Conservation (phyloP, 192 early-diverging fungal genomes). For the Dissophora ornata region DNA sequence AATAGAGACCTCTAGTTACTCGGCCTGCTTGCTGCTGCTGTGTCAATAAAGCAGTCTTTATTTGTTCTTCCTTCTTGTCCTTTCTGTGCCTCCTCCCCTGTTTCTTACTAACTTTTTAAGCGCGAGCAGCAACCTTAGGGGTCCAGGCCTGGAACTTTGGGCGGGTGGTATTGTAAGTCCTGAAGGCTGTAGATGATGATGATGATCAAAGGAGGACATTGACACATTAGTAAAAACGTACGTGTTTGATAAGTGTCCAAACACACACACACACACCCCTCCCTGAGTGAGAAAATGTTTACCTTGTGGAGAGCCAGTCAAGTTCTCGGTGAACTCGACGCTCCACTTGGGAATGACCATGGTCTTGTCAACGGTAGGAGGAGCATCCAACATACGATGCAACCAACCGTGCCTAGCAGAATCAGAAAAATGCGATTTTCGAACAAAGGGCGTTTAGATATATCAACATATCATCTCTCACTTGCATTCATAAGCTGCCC, state of each 20-base stretch:
- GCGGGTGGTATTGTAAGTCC: conserved; percentile 68
- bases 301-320: conserved; percentile 55
- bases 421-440: too few relatives aligned
- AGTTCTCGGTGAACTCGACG: conserved; percentile 49
- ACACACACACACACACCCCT: too few relatives aligned
- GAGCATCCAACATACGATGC: conserved; percentile 55
- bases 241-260: too few relatives aligned
- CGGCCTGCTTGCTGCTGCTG: too few relatives aligned
- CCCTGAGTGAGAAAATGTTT: neutral
- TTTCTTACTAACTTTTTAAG: conserved; percentile 11
- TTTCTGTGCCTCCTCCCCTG: neutral
- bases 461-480: too few relatives aligned
- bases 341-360: conserved; percentile 49
- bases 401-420: conserved; percentile 54
- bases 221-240: too few relatives aligned
- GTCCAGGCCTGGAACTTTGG: conserved; percentile 67
- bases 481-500: too few relatives aligned
- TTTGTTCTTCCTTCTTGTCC: too few relatives aligned
- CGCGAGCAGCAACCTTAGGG: conserved; percentile 59
- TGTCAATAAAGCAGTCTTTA: too few relatives aligned
- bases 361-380: conserved; percentile 49
- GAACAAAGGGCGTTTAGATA: too few relatives aligned
- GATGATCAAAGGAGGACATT: too few relatives aligned
- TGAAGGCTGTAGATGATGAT: conserved; percentile 56
- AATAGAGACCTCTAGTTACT: too few relatives aligned